phyloP scores from a whole-genome alignment of 345 rosid genomes.

The Populus pruinosa region DNA sequence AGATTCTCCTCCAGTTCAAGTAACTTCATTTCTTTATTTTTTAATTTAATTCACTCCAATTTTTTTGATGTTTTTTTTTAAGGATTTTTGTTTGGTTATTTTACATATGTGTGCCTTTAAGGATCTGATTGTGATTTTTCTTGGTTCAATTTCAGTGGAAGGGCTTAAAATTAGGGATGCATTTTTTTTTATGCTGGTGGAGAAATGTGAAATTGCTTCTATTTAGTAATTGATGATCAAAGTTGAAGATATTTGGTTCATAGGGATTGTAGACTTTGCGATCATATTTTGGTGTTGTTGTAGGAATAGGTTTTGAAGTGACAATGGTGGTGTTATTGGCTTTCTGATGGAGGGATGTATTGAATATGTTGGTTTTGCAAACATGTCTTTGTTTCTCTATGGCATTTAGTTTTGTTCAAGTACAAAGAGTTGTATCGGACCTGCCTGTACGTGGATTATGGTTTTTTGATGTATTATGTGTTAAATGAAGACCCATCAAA shows the following conservation, averaged over 20 bases:
- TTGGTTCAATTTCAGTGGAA: neutral
- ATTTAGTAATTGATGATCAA: neutral
- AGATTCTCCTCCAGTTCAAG: constrained; percentile 42
- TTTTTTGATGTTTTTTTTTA: neutral
- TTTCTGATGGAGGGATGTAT: neutral
- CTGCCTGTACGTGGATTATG: neutral
- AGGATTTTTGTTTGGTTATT: neutral
- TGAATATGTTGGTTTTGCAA: neutral
- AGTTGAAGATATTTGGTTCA: neutral
- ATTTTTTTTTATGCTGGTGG: neutral
- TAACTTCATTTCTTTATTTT: constrained; percentile 6
- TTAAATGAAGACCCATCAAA: neutral
- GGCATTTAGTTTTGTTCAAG: neutral
- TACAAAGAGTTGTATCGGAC: neutral
- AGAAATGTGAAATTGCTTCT: neutral
- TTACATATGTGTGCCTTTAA: neutral
- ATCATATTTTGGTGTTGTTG: neutral
- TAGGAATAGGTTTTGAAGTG: neutral
- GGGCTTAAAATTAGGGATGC: neutral
- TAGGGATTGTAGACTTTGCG: neutral
- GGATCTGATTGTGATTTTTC: neutral
- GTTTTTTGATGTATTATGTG: neutral
- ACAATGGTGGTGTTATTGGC: neutral
- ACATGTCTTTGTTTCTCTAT: neutral
- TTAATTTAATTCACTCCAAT: neutral